Percentiles rank a stretch among this genome's conserved stretches.
Conservation (phyloP, 1,139 yeast species). For the Hyphopichia burtonii region DNA sequence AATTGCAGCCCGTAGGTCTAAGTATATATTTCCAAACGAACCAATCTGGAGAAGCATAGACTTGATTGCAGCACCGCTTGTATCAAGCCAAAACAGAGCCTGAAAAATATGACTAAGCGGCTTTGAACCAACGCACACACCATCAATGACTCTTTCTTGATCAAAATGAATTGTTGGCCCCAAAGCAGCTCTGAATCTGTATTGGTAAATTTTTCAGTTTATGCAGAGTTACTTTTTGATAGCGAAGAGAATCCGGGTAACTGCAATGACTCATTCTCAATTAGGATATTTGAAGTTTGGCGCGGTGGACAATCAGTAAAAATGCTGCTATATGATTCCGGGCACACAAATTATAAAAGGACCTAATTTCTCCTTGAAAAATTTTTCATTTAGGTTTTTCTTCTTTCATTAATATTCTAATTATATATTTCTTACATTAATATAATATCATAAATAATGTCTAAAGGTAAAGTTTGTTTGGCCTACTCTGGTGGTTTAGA, state of each 20-base stretch:
- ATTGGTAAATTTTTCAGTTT: no score
- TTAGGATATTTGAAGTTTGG: conserved; percentile 32
- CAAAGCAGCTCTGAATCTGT: no score
- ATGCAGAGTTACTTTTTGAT: no score
- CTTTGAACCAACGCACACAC: no score
- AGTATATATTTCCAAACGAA: no score
- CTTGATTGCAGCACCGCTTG: no score
- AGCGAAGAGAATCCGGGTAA: background rate
- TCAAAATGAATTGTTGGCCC: no score
- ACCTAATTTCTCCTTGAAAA: conserved; percentile 7
- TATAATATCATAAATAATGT: conserved; percentile 59
- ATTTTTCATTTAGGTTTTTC: conserved; percentile 10
- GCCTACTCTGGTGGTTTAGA: conserved; percentile 99
- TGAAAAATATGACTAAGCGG: no score
- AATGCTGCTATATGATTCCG: conserved; percentile 17
- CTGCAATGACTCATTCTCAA: conserved; percentile 8
- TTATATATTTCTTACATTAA: background rate
- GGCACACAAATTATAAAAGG: conserved; percentile 6
- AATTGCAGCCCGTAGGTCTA: no score
- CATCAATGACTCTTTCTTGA: no score
- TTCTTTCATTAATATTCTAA: conserved; percentile 7
- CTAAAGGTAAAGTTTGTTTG: conserved; percentile 97
- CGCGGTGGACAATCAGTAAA: conserved; percentile 25
- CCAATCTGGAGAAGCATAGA: no score
- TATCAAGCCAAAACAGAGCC: no score